A percentile compares a stretch with the other conserved stretches of the same genome.
phyloP scores from a whole-genome alignment of 2,329 filamentous ascomycete species.

The Trematosphaeria pertusa region DNA sequence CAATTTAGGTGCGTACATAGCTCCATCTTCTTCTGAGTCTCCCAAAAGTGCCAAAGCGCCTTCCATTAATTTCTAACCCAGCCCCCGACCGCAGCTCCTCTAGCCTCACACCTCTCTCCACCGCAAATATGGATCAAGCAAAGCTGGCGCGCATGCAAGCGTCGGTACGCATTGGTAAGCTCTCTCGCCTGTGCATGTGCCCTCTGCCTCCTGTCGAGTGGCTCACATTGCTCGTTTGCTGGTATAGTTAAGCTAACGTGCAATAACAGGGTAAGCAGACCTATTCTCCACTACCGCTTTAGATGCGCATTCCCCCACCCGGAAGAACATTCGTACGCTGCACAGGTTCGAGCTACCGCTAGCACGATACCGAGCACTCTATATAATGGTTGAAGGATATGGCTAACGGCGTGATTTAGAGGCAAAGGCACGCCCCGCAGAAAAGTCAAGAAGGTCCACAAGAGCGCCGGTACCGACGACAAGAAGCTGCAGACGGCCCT shows the following conservation, averaged over 20 bases:
- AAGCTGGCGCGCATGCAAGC: constrained; percentile 55
- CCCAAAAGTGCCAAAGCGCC: no score
- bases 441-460: constrained; percentile 98
- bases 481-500: constrained; percentile 98
- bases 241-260: constrained; percentile 11
- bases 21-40: no score
- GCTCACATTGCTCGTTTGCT: constrained; percentile 10
- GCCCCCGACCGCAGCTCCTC: constrained; percentile 7
- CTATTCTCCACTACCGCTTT: constrained; percentile 18
- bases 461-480: constrained; percentile 92
- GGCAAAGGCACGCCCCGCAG: constrained; percentile 98
- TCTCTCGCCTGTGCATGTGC: no score
- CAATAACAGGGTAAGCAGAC: constrained; percentile 41
- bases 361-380: no score
- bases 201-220: constrained; percentile 1
- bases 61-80: no score
- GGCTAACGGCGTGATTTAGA: constrained; percentile 57
- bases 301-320: not conserved
- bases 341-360: not conserved
- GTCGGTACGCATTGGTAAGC: constrained; percentile 54
- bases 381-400: no score
- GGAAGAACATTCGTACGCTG: not conserved
- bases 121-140: constrained; percentile 55
- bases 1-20: constrained; percentile 17
- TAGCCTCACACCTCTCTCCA: constrained; percentile 23